Base-by-base conservation (phyloP, 345 rosid species). In the Hypericum perforatum region DNA sequence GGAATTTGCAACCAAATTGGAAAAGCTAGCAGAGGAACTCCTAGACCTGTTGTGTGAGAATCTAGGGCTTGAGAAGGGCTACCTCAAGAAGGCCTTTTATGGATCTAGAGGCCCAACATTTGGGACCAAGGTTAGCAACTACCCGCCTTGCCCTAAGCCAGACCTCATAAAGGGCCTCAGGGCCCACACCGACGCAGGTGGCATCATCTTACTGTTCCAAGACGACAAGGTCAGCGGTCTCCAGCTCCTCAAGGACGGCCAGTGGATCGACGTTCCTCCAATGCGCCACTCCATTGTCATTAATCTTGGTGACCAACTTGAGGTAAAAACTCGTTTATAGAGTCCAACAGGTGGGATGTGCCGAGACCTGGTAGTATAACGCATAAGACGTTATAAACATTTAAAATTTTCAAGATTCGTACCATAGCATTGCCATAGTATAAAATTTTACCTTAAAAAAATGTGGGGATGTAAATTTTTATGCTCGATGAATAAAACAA, bases 111-210 rank as follows among this genome's bases (percentile, higher is more conserved):
- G 83, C 0, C 98, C 98, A 15, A 87, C 79, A 6, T 91, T 82
- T 16, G 96, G 96, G 13, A 91, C 96, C 50, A 91, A 91, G 59
- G 92, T 91, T 0, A 85, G 96, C 74, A 91, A 85, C 75, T 91
- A 91, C 63, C 98, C 98, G 16, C 92, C 96, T n/a, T 87, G 89
- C 66, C 98, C 98, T 2, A 78, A 83, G 49, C 98, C 98, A 16
- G 87, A 91, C 39, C 65, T 82, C 16, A 74, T 91, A 67, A 91
- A 91, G 74, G 98, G 98, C 0, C 92, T 91, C 54, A 65, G 96
- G 0, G 92, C 95, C 39, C 98, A 91, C 69, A 87, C 98, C n/a
- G 98, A 91, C n/a, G 98, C 96, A 0, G 96, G 98, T 0, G 98
- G 98, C 61, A 76, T 91, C 74, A 85, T 91, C 58, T 56, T 91